These are phyloP conservation scores for Immersiella caudata DNA, from an alignment of 495 filamentous ascomycete genomes.

Conservation along the genomic window DNA sequence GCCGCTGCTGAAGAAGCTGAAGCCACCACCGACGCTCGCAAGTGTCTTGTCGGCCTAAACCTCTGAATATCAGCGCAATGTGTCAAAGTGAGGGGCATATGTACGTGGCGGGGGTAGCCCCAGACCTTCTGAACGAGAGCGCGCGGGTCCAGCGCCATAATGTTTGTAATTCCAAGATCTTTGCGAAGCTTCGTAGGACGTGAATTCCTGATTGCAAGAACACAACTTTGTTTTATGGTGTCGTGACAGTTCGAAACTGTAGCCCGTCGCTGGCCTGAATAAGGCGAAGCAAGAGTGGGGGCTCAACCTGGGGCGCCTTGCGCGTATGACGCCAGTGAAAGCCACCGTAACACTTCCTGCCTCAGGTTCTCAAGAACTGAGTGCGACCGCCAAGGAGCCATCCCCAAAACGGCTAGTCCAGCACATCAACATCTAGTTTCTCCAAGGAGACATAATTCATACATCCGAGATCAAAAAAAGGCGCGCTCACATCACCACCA, in stretches of 20 bases:
- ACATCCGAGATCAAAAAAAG: not conserved
- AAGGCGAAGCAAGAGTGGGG: slow-evolving; percentile 8
- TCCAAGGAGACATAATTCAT: not conserved
- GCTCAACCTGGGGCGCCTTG: not conserved
- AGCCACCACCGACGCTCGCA: slow-evolving; percentile 67
- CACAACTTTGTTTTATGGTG: not conserved
- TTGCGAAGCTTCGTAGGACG: not conserved
- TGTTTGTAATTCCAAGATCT: slow-evolving; percentile 25
- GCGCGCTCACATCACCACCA: slow-evolving; percentile 2
- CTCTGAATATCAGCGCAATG: slow-evolving; percentile 31
- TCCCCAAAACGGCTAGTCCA: not conserved
- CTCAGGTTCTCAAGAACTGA: not conserved
- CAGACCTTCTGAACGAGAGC: slow-evolving; percentile 50
- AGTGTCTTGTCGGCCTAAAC: slow-evolving; percentile 78
- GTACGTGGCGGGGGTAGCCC: slow-evolving; percentile 24
- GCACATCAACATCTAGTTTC: not conserved
- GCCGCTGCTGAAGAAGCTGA: slow-evolving; percentile 72
- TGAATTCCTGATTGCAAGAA: not conserved
- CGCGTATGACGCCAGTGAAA: slow-evolving; percentile 1
- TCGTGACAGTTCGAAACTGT: not conserved
- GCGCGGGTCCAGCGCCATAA: slow-evolving; percentile 52
- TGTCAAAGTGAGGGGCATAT: slow-evolving; percentile 24
- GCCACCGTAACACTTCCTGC: not conserved
- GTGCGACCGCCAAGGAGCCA: not conserved
- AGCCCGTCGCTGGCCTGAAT: not conserved